Base-by-base conservation (phyloP, 805 yeast genomes). In the Wickerhamiella kazuoi region DNA sequence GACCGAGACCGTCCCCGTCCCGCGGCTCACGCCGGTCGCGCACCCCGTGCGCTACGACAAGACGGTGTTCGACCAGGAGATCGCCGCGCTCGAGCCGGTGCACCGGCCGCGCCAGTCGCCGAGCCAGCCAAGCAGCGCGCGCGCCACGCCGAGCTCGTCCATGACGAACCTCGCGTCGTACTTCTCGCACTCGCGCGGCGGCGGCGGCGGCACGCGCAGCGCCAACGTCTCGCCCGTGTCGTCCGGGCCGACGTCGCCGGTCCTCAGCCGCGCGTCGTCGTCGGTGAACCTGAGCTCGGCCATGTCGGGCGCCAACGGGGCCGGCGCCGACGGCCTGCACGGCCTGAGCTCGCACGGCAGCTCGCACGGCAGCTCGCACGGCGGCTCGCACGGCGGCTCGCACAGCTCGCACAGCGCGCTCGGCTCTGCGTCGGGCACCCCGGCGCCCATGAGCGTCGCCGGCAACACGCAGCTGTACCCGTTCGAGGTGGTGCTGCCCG, bases 391-490 rank as follows among this genome's bases (percentile, higher is more conserved):
- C 7, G 34, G 34, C 34, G 19, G 17, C 34, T 21, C 24, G 35
- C 34, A 5, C 15, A 15, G 21, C 6, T 20, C 19, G 34, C 21
- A 6, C 6, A 4, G 21, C 7, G 11, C 9, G 34, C 6, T 15
- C 4, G 26, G 16, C 35, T 20, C 19, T 11, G 16, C 16, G 16
- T 7, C 26, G 16, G 35, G 21, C n/a, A 14, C 35, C 15, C 5
- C 19, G 13, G 34, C 7, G 21, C 9, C 20, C 13, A 8, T 5
- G 18, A 18, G 7, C 32, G 32, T 29, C 17, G 7, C 32, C 15
- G 72, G 69, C 44, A 97, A 97, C 0, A 80, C 80, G 56, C 84
- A 87, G 53, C 93, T 80, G 52, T 72, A 90, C 50, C 96, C 97
- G 0, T 90, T 90, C 55, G 77, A 77, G 44, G 70, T 87, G 0